A percentile compares a stretch with the other conserved stretches of the same genome.
These are phyloP conservation scores for Bipolaris victoriae DNA, from an alignment of 2,329 filamentous ascomycete species.

Conservation along the genomic window DNA sequence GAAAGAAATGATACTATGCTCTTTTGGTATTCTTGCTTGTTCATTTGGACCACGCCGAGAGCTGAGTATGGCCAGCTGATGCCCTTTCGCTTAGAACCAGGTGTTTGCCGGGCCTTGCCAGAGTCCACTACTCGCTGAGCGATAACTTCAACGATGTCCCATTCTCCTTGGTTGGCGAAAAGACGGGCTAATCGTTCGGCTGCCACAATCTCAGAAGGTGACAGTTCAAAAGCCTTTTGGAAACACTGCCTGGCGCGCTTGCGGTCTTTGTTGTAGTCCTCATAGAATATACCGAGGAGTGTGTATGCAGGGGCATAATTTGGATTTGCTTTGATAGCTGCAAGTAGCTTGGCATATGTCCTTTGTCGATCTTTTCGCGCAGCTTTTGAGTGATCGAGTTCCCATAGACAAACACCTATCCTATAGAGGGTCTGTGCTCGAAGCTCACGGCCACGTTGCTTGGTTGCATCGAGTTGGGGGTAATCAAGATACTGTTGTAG, in stretches of 20 bases:
- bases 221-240: slow-evolving; percentile 94
- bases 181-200: slow-evolving; percentile 84
- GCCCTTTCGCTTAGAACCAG: slow-evolving; percentile 90
- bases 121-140: slow-evolving; percentile 91
- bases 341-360: slow-evolving; percentile 83
- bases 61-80: slow-evolving; percentile 97
- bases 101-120: slow-evolving; percentile 87
- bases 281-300: slow-evolving; percentile 86
- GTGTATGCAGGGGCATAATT: slow-evolving; percentile 92
- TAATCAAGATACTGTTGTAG: slow-evolving; percentile 71
- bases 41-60: slow-evolving; percentile 90
- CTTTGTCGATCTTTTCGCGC: slow-evolving; percentile 81
- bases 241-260: slow-evolving; percentile 90
- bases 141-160: slow-evolving; percentile 94
- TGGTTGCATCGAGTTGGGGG: slow-evolving; percentile 65
- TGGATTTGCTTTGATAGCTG: slow-evolving; percentile 82
- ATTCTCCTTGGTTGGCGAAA: slow-evolving; percentile 90
- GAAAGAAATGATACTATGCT: slow-evolving; percentile 92
- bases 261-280: slow-evolving; percentile 87
- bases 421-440: slow-evolving; percentile 86
- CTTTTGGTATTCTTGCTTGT: slow-evolving; percentile 87
- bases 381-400: slow-evolving; percentile 73
- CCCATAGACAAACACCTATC: slow-evolving; percentile 86
- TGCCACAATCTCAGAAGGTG: slow-evolving; percentile 81
- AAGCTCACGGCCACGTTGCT: slow-evolving; percentile 69